A percentile compares a stretch with the other conserved stretches of the same genome.
Conservation (phyloP, 2,329 filamentous ascomycete species). For the Metarhizium rileyi region DNA sequence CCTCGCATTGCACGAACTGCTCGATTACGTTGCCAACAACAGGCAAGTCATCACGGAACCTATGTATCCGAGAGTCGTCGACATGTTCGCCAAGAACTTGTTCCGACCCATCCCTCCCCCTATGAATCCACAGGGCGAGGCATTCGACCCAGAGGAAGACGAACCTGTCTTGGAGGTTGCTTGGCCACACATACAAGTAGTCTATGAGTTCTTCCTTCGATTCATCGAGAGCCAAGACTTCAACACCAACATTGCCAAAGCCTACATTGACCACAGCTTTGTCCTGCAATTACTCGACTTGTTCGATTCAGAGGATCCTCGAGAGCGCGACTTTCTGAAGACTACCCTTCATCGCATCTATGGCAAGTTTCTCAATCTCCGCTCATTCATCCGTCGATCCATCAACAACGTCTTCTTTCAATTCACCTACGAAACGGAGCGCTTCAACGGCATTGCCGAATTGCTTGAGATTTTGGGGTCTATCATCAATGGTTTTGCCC, state of each 20-base stretch:
- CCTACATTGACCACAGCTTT: conserved; percentile 97
- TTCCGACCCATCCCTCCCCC: conserved; percentile 95
- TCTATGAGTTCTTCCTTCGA: conserved; percentile 97
- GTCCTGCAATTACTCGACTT: conserved; percentile 94
- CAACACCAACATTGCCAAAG: conserved; percentile 98
- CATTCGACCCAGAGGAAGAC: conserved; percentile 96
- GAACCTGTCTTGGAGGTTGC: conserved; percentile 96
- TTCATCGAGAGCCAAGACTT: conserved; percentile 99
- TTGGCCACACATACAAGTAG: conserved; percentile 98
- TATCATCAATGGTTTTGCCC: conserved; percentile 96
- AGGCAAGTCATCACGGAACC: conserved; percentile 96
- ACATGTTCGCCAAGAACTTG: conserved; percentile 98
- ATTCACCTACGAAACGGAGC: conserved; percentile 96
- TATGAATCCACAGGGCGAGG: conserved; percentile 95
- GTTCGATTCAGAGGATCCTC: conserved; percentile 95
- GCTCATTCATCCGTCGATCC: conserved; percentile 92
- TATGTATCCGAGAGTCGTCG: conserved; percentile 97
- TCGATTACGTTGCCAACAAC: conserved; percentile 98
- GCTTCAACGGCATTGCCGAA: conserved; percentile 97
- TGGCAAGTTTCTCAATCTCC: conserved; percentile 94
- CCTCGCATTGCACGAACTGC: conserved; percentile 84
- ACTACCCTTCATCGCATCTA: conserved; percentile 97
- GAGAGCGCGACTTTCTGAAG: conserved; percentile 95
- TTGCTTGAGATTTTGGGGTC: conserved; percentile 93
- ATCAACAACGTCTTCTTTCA: conserved; percentile 99